Base-by-base conservation (phyloP, 2,329 filamentous ascomycete species). In the Colletotrichum neosansevieriae region DNA sequence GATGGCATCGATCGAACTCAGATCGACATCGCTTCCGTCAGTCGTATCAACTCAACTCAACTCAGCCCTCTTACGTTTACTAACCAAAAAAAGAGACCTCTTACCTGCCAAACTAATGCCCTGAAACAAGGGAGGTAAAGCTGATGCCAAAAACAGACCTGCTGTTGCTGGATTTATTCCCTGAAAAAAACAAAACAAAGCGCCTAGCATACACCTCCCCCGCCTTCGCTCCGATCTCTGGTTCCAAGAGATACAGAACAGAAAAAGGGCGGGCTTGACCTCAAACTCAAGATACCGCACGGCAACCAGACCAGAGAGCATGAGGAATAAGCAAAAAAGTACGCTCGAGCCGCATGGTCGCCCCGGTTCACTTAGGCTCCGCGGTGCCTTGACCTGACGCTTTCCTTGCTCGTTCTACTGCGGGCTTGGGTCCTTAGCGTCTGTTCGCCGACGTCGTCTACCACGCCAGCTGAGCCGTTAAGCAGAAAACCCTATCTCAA, bases 271-370 rank as follows among this genome's bases (percentile, higher is more conserved):
- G 56, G 24, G 54, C 65, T 60, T 38, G 65, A 65, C 54, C 65
- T 54, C 61, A 29, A 15, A 40, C 17, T 24, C 15, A 15, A 60
- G 10, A 24, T 32, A 15, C 15, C 47, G 61, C 61, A 50, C 54
- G 44, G 56, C 61, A 59, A 68, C 61, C 24, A 47, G 6, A 47
- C 53, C 34, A 40, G n/a, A 29, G 24, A 29, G 24, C 5, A 29
- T 29, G 24, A 29, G 24, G 24, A 29, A 38, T 38, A 21, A 21
- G 3, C 36, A 11, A 11, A 12, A 11, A 38, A 38, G n/a, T 61
- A 40, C 57, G 65, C 65, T 68, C 65, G 54, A 65, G 61, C 65
- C 65, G 54, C 58, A 63, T 63, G 36, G 51, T 59, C 32, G 49
- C 53, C 24, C 47, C 53, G 38, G 49, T 58, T 40, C 42, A 58